Conservation (phyloP, 495 filamentous ascomycete genomes). For the Hypoxylon intermedium region DNA sequence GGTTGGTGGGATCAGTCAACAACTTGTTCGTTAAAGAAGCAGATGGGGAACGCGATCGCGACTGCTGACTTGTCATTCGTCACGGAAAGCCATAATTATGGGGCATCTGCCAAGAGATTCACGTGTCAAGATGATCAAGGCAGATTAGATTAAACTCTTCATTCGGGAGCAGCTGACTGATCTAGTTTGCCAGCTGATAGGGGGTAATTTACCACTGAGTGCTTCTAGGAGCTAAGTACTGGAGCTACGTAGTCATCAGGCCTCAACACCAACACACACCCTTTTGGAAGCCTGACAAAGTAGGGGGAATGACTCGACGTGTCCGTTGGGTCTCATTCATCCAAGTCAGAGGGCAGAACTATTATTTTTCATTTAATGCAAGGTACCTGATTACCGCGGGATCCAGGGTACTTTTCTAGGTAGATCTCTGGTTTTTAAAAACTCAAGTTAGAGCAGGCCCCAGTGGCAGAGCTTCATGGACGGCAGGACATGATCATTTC, state of each 20-base stretch:
- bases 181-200: too few species aligned
- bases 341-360: too few species aligned
- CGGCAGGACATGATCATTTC: conserved; percentile 20
- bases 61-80: conserved; percentile 34
- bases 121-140: conserved; percentile 28
- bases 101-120: conserved; percentile 31
- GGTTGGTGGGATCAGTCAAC: conserved; percentile 39
- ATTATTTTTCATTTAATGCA: too few species aligned
- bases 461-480: neutral
- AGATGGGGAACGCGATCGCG: conserved; percentile 44
- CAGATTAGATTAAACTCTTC: too few species aligned
- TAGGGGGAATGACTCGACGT: too few species aligned
- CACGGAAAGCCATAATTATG: conserved; percentile 16
- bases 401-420: too few species aligned
- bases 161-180: too few species aligned
- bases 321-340: too few species aligned
- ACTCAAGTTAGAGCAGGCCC: too few species aligned
- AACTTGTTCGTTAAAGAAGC: conserved; percentile 28
- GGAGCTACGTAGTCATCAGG: conserved; percentile 11
- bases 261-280: neutral
- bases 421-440: too few species aligned
- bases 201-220: neutral
- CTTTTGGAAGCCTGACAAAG: neutral
- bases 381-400: too few species aligned
- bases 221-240: neutral